A percentile compares a stretch with the other conserved stretches of the same genome.
phyloP scores from a whole-genome alignment of 2,329 filamentous ascomycete genomes.

The Beauveria caledonica region DNA sequence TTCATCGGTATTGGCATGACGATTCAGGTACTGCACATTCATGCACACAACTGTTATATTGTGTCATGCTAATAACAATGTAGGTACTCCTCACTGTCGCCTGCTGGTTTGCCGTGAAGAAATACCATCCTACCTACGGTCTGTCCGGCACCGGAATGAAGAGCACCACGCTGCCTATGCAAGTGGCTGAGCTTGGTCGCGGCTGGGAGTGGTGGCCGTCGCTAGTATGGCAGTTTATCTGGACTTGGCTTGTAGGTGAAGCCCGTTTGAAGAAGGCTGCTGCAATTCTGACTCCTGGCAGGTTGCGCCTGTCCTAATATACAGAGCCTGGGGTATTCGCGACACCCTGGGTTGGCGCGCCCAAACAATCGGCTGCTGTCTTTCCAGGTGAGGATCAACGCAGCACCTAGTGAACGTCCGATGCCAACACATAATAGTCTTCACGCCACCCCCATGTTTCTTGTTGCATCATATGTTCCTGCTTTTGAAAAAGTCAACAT shows the following conservation, averaged over 20 bases:
- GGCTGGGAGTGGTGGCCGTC: constrained; percentile 56
- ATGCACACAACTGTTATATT: background rate
- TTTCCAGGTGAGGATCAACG: constrained; percentile 21
- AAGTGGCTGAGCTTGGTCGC: constrained; percentile 31
- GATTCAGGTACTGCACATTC: constrained; percentile 32
- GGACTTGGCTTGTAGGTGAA: constrained; percentile 38
- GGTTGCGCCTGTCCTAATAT: constrained; percentile 44
- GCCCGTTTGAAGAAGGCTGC: background rate
- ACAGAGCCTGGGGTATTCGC: constrained; percentile 42
- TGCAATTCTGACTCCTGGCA: constrained; percentile 12
- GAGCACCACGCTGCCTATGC: constrained; percentile 28
- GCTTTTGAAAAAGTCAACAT: constrained; percentile 33
- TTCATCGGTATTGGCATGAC: constrained; percentile 40
- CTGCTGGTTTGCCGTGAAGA: constrained; percentile 48
- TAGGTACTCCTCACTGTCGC: constrained; percentile 44
- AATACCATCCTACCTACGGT: constrained; percentile 48
- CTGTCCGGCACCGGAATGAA: constrained; percentile 28
- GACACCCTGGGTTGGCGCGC: constrained; percentile 51
- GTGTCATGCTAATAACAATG: background rate
- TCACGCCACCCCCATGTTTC: constrained; percentile 48
- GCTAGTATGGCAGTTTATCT: constrained; percentile 45
- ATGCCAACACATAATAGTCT: constrained; percentile 27
- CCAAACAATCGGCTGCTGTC: constrained; percentile 38
- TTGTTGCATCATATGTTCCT: constrained; percentile 37
- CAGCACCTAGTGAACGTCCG: background rate